Conservation (phyloP, 2,329 filamentous ascomycete species). For the Fusarium hainanense region DNA sequence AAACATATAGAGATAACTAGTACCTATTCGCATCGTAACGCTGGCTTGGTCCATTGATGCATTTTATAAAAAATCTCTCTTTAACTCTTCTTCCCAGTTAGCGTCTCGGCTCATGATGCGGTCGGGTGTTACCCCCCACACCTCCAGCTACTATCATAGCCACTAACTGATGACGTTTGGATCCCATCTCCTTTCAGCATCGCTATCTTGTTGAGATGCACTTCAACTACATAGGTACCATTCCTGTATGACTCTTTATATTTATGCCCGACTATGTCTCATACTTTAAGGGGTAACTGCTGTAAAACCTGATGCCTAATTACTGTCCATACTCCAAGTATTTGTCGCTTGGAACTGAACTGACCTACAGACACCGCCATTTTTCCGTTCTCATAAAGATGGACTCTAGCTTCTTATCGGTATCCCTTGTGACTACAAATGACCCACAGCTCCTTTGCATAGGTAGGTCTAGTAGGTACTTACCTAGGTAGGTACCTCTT, state of each 20-base stretch:
- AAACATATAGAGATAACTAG: background rate
- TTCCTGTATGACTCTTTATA: background rate
- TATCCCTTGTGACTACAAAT: constrained; percentile 20
- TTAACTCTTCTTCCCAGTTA: background rate
- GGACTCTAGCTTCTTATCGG: constrained; percentile 6
- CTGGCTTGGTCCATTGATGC: background rate
- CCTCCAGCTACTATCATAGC: constrained; percentile 2
- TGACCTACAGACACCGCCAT: constrained; percentile 1
- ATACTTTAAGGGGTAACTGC: background rate
- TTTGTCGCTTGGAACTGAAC: background rate
- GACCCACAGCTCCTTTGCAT: constrained; percentile 12
- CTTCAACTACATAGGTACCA: background rate
- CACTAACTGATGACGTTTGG: constrained; percentile 26
- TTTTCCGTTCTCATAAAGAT: background rate
- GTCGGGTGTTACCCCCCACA: constrained; percentile 26
- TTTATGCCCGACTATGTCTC: background rate
- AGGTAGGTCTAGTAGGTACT: background rate
- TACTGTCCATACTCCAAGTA: background rate
- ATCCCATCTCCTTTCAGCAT: constrained; percentile 1
- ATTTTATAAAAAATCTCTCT: background rate
- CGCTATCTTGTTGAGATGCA: background rate
- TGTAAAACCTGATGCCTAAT: background rate
- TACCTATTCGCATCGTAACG: background rate
- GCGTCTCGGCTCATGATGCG: constrained; percentile 14
- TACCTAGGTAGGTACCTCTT: too few relatives aligned